Percentiles rank a stretch among this genome's conserved stretches.
Evolutionary conservation across 148 eudicot genomes (phyloP).

Genomic region (Amaranthus cruentus): DNA sequence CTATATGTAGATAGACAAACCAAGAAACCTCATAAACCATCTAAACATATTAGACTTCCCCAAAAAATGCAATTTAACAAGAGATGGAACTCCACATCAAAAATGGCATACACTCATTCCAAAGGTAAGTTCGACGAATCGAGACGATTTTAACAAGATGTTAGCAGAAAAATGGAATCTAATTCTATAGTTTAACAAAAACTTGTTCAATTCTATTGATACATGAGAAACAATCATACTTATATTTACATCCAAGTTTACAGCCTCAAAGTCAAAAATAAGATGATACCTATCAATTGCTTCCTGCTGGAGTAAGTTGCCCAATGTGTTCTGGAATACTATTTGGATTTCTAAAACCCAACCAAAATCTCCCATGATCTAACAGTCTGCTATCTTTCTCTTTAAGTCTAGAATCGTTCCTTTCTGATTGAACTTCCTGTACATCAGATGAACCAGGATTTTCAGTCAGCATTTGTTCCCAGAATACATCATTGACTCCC

Average conservation of each 20-base stretch:
- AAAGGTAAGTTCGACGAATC: neutral
- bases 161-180: conserved; percentile 16
- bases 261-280: conserved; percentile 19
- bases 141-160: neutral
- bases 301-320: conserved; percentile 73
- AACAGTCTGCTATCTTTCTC: conserved; percentile 48
- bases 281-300: conserved; percentile 37
- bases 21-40: too few relatives aligned
- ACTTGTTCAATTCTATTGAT: conserved; percentile 8
- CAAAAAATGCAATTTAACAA: neutral
- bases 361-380: conserved; percentile 49
- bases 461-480: conserved; percentile 87
- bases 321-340: conserved; percentile 61
- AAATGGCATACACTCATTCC: neutral
- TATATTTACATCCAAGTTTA: conserved; percentile 29
- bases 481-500: conserved; percentile 72
- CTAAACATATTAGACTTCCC: neutral
- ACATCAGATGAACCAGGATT: conserved; percentile 64
- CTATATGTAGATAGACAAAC: too few relatives aligned
- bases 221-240: conserved; percentile 23
- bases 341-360: conserved; percentile 44
- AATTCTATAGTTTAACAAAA: conserved; percentile 11
- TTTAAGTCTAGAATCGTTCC: conserved; percentile 36
- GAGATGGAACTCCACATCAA: neutral
- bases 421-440: conserved; percentile 49